Conservation (phyloP, 2,329 filamentous ascomycete species). For the Sporothrix luriei region DNA sequence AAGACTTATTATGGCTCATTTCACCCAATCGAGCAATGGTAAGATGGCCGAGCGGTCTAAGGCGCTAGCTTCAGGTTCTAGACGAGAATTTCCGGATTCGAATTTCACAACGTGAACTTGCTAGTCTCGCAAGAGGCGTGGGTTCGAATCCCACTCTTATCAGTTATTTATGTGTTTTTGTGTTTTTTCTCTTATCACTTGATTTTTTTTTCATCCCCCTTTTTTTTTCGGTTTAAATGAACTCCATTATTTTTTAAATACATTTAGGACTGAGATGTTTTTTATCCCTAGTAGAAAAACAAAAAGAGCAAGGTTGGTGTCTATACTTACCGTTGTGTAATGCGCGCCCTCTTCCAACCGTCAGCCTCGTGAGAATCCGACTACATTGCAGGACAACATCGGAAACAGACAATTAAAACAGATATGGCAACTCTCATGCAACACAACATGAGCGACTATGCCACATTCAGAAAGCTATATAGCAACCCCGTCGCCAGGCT, state of each 20-base stretch:
- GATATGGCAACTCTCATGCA: background rate
- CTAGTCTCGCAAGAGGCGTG: conserved; percentile 31
- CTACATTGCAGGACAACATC: background rate
- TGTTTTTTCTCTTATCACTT: no score
- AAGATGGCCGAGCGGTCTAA: conserved; percentile 32
- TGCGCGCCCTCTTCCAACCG: conserved; percentile 8
- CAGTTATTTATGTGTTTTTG: background rate
- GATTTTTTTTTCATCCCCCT: background rate
- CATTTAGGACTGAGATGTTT: no score
- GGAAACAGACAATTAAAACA: background rate
- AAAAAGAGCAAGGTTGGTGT: background rate
- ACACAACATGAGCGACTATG: conserved; percentile 17
- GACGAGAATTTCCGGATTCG: background rate
- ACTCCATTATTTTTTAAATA: background rate
- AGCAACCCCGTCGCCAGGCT: background rate
- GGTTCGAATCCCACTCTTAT: conserved; percentile 29
- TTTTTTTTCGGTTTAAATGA: background rate
- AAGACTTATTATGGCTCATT: background rate
- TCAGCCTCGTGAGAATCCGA: conserved; percentile 4
- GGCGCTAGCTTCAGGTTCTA: conserved; percentile 26
- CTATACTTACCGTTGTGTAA: no score
- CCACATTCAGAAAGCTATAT: conserved; percentile 11
- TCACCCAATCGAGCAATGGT: background rate
- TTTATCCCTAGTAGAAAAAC: background rate
- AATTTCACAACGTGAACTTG: background rate